A percentile compares a stretch with the other conserved stretches of the same genome.
These are phyloP conservation scores for Linderniella brevidens DNA, from an alignment of 257 asterid species.

Conservation along the genomic window DNA sequence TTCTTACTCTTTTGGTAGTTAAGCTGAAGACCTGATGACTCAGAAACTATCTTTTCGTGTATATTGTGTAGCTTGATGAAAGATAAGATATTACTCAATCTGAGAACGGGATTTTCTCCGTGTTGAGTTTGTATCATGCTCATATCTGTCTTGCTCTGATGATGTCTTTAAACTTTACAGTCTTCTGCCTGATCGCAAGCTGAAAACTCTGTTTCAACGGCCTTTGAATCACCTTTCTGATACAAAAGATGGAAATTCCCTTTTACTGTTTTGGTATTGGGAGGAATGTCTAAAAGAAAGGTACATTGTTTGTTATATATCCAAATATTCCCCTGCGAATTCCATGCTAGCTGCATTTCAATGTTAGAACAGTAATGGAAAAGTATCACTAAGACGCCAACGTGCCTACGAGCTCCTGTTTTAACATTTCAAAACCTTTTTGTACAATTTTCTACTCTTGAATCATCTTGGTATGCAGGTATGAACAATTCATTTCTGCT, in stretches of 20 bases:
- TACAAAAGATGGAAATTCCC: slow-evolving; percentile 74
- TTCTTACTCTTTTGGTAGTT: slow-evolving; percentile 8
- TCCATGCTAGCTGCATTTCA: neutral
- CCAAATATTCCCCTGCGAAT: slow-evolving; percentile 1
- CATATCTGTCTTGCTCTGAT: slow-evolving; percentile 10
- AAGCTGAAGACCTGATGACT: neutral
- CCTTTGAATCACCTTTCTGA: slow-evolving; percentile 74
- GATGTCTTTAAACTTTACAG: slow-evolving; percentile 23
- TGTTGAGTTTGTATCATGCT: neutral
- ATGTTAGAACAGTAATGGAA: neutral
- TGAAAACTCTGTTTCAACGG: slow-evolving; percentile 62
- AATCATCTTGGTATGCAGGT: slow-evolving; percentile 26
- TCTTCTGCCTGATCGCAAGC: slow-evolving; percentile 80
- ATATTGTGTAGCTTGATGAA: neutral
- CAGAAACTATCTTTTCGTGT: neutral
- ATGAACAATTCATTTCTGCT: slow-evolving; percentile 54
- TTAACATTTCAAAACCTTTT: neutral
- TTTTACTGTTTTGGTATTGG: slow-evolving; percentile 87
- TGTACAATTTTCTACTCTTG: neutral
- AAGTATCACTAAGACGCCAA: neutral
- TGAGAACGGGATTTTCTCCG: neutral
- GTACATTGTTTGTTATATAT: slow-evolving; percentile 16
- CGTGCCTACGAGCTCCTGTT: neutral
- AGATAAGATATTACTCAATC: neutral
- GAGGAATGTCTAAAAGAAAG: slow-evolving; percentile 90